Percentiles rank a stretch among this genome's conserved stretches.
These are phyloP conservation scores for Globisporangium acanthophoron DNA, from an alignment of 352 stramenopile genomes.

Conservation along the genomic window DNA sequence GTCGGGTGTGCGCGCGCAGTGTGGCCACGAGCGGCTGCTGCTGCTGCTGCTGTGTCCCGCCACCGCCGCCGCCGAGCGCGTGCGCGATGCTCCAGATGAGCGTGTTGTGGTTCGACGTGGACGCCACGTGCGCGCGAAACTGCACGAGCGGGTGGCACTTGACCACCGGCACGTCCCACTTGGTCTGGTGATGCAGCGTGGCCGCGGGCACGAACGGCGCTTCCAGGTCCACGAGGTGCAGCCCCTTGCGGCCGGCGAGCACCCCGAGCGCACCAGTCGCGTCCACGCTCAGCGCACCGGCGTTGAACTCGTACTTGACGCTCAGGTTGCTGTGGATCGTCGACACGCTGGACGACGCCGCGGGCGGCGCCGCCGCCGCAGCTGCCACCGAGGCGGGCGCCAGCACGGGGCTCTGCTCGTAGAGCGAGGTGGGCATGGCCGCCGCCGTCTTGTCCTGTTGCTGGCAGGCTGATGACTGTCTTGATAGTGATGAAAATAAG, in stretches of 20 bases:
- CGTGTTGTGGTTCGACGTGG: conserved; percentile 77
- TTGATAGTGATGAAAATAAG: not conserved
- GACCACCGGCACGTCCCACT: conserved; percentile 74
- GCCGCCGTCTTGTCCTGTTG: too few relatives aligned
- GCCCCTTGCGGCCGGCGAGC: conserved; percentile 55
- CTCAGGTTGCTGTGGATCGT: conserved; percentile 51
- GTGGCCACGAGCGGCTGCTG: conserved; percentile 62
- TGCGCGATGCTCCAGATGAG: conserved; percentile 72
- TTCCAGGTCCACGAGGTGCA: conserved; percentile 73
- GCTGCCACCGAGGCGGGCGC: not conserved
- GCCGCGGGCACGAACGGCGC: conserved; percentile 44
- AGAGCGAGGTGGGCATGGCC: conserved; percentile 11
- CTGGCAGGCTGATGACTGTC: too few relatives aligned
- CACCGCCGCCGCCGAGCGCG: conserved; percentile 9
- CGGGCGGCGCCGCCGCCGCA: not conserved
- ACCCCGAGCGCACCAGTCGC: conserved; percentile 61
- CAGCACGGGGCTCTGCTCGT: conserved; percentile 5
- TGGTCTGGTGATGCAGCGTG: conserved; percentile 76
- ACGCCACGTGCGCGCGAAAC: conserved; percentile 65
- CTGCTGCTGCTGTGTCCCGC: conserved; percentile 5
- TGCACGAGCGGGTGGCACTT: conserved; percentile 70
- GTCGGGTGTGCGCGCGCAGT: conserved; percentile 62
- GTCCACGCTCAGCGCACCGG: conserved; percentile 66
- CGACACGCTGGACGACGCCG: conserved; percentile 10
- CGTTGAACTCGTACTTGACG: conserved; percentile 60